Evolutionary conservation across 2,329 filamentous ascomycete genomes (phyloP).

Genomic region (Alternaria sp.): DNA sequence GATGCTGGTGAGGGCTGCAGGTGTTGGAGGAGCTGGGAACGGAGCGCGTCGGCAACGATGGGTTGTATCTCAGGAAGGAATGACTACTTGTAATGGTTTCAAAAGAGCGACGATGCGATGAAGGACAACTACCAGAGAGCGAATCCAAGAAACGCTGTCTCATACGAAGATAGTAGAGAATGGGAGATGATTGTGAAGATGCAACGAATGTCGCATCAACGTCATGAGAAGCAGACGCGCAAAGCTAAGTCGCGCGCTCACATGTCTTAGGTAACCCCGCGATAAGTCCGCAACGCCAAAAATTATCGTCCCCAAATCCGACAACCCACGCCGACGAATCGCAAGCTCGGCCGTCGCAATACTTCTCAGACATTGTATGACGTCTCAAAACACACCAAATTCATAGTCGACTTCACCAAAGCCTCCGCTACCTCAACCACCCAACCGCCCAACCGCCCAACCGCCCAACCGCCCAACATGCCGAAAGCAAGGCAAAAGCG

Average conservation of each 20-base stretch:
- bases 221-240: conserved; percentile 19
- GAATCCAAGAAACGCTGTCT: not conserved
- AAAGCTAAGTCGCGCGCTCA: conserved; percentile 29
- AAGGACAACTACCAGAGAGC: not conserved
- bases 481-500: conserved; percentile 56
- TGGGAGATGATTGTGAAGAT: not conserved
- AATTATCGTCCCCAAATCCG: conserved; percentile 31
- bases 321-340: conserved; percentile 17
- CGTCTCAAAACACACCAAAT: not conserved
- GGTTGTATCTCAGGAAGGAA: conserved; percentile 7
- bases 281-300: conserved; percentile 35
- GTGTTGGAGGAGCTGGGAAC: not conserved
- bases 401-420: not conserved
- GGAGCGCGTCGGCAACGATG: conserved; percentile 7
- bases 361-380: not conserved
- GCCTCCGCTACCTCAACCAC: not conserved
- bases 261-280: conserved; percentile 28
- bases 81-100: not conserved
- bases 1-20: not conserved
- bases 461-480: conserved; percentile 47
- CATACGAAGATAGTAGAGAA: conserved; percentile 9
- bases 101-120: conserved; percentile 13
- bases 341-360: conserved; percentile 9
- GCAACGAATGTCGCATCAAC: conserved; percentile 8
- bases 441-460: conserved; percentile 25